Conservation (phyloP, 352 stramenopile species). For the Globisporangium radiosum region DNA sequence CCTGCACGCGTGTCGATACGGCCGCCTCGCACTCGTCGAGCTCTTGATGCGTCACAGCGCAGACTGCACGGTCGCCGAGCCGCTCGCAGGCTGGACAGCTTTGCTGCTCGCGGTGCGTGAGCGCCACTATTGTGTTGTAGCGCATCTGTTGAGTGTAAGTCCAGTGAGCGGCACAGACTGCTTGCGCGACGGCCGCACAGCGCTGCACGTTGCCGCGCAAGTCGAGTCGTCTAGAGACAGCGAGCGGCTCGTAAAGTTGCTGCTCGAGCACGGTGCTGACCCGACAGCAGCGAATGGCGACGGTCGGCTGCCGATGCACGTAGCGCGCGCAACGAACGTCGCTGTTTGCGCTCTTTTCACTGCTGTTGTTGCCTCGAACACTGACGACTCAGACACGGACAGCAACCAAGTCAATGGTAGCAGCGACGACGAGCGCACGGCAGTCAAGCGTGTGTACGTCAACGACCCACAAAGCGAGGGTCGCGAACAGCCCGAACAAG, state of each 20-base stretch:
- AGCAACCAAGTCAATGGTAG: not conserved
- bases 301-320: not conserved
- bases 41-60: not conserved
- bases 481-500: not conserved
- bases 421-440: not conserved
- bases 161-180: not conserved
- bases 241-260: not conserved
- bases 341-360: not conserved
- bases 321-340: not conserved
- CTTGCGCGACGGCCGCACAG: constrained; percentile 1
- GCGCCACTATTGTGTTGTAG: not conserved
- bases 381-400: not conserved
- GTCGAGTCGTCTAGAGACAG: not conserved
- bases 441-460: not conserved
- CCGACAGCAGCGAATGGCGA: not conserved
- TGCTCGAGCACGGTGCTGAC: not conserved
- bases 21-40: not conserved
- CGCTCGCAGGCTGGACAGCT: not conserved
- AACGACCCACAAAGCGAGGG: not conserved
- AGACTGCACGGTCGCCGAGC: not conserved
- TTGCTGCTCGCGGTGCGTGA: constrained; percentile 3
- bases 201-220: constrained; percentile 2
- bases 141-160: not conserved
- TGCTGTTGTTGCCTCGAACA: not conserved
- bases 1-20: constrained; percentile 1